A percentile compares a stretch with the other conserved stretches of the same genome.
Evolutionary conservation across 306 rosid species (phyloP).

Genomic region (Quercus glauca): DNA sequence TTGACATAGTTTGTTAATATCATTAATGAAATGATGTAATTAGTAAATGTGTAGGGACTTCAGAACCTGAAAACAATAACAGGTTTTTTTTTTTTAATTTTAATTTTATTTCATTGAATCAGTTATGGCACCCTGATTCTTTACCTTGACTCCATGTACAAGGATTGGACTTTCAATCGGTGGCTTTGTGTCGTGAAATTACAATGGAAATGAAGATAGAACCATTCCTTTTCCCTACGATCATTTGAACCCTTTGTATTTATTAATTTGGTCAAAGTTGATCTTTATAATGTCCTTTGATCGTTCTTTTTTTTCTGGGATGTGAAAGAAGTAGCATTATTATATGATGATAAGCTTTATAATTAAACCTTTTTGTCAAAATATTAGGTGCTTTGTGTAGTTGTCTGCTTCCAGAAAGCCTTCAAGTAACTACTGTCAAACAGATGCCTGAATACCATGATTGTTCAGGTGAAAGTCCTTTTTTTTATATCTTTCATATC

Average conservation of each 20-base stretch:
- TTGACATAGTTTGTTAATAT: neutral
- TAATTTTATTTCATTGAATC: neutral
- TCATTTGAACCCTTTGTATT: neutral
- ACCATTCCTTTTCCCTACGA: too few relatives aligned
- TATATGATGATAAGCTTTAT: constrained; percentile 6
- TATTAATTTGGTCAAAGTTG: neutral
- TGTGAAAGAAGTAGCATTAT: neutral
- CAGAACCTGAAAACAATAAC: neutral
- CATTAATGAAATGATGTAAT: neutral
- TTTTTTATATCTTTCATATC: neutral
- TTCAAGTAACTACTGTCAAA: constrained; percentile 76
- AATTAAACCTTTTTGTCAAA: constrained; percentile 25
- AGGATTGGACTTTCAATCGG: neutral
- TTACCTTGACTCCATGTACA: neutral
- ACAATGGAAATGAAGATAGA: too few relatives aligned
- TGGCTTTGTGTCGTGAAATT: neutral
- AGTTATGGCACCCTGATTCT: neutral
- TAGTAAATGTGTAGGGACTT: neutral
- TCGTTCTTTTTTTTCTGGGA: neutral
- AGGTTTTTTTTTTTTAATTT: neutral
- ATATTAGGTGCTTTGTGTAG: constrained; percentile 84
- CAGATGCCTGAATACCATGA: constrained; percentile 77
- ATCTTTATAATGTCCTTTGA: neutral
- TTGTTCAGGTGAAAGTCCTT: constrained; percentile 54
- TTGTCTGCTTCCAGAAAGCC: constrained; percentile 94